Evolutionary conservation across 305 asterid species (phyloP).

Genomic region (Nicotiana rustica): DNA sequence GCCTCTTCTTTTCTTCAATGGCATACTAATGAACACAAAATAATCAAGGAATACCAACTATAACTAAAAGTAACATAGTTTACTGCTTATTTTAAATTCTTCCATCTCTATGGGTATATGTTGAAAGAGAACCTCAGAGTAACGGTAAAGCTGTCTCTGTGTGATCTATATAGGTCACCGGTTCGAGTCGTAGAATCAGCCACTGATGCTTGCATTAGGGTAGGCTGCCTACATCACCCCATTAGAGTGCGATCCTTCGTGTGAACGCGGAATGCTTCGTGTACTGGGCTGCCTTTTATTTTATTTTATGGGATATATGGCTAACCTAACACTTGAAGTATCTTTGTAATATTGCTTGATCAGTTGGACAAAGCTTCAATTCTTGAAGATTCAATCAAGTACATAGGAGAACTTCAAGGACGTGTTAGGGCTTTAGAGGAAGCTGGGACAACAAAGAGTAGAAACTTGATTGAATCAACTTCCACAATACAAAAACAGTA

Average conservation of each 20-base stretch:
- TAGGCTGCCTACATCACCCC: no score
- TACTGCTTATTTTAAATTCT: no score
- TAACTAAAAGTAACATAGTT: not conserved
- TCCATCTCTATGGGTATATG: no score
- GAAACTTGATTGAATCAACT: not conserved
- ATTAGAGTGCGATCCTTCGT: no score
- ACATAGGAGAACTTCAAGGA: conserved; percentile 68
- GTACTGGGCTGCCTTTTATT: no score
- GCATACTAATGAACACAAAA: not conserved
- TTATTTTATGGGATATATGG: not conserved
- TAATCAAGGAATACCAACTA: not conserved
- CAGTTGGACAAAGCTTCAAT: conserved; percentile 70
- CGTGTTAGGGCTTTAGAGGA: conserved; percentile 62
- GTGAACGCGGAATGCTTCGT: no score
- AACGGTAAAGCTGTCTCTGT: no score
- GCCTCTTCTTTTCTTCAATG: not conserved
- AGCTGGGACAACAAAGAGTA: not conserved
- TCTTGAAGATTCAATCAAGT: conserved; percentile 70
- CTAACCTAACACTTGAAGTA: not conserved
- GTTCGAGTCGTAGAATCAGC: no score
- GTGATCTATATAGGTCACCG: no score
- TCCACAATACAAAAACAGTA: not conserved
- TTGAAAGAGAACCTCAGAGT: no score
- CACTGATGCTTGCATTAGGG: no score
- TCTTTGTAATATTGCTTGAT: not conserved